Percentiles rank a stretch among this genome's conserved stretches.
Conservation (phyloP, 495 filamentous ascomycete genomes). For the Bryoglossum gracile region DNA sequence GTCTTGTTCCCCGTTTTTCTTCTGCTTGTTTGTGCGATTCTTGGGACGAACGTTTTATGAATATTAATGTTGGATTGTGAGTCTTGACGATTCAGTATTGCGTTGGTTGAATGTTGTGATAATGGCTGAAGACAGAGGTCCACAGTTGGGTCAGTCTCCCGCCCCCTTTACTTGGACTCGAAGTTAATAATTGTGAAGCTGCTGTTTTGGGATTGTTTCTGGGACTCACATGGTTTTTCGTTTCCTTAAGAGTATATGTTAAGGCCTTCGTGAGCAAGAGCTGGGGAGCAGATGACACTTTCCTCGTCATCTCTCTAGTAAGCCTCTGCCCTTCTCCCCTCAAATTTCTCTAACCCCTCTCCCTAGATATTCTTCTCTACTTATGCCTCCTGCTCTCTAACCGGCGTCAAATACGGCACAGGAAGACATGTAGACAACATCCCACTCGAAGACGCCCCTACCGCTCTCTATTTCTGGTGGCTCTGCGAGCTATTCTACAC, state of each 20-base stretch:
- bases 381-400: slow-evolving; percentile 5
- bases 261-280: slow-evolving; percentile 14
- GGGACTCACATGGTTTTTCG: slow-evolving; percentile 17
- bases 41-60: not conserved
- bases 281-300: slow-evolving; percentile 20
- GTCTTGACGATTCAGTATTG: not conserved
- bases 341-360: not conserved
- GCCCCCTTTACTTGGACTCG: not conserved
- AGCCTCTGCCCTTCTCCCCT: not conserved
- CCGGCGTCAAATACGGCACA: slow-evolving; percentile 16
- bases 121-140: slow-evolving; percentile 13
- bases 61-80: not conserved
- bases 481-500: slow-evolving; percentile 31
- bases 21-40: not conserved
- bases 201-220: slow-evolving; percentile 18
- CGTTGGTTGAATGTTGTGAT: not conserved
- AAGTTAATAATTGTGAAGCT: slow-evolving; percentile 3
- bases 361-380: slow-evolving; percentile 15
- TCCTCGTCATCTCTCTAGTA: slow-evolving; percentile 17
- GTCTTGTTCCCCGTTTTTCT: not conserved
- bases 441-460: slow-evolving; percentile 4
- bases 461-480: slow-evolving; percentile 19
- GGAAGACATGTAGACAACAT: slow-evolving; percentile 14
- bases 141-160: slow-evolving; percentile 9
- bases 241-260: slow-evolving; percentile 19